A percentile compares a stretch with the other conserved stretches of the same genome.
Conservation (phyloP, 768 basidiomycete genomes). For the Baorangia bicolor region DNA sequence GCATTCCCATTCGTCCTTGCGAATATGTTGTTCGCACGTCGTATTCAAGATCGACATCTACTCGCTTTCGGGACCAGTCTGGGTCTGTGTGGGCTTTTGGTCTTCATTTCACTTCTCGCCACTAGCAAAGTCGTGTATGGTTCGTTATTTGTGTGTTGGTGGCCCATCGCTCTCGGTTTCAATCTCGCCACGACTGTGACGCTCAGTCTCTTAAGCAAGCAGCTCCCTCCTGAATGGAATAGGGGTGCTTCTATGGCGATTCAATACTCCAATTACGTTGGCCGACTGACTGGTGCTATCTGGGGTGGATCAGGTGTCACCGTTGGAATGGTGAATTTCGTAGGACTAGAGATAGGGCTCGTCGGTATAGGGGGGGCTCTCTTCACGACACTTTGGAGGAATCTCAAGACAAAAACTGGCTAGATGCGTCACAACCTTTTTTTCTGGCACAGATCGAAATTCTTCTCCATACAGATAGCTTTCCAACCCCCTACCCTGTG, state of each 20-base stretch:
- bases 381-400: slow-evolving; percentile 56
- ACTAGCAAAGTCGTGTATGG: slow-evolving; percentile 44
- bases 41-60: slow-evolving; percentile 58
- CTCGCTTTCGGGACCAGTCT: slow-evolving; percentile 52
- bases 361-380: slow-evolving; percentile 58
- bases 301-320: slow-evolving; percentile 62
- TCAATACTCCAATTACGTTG: slow-evolving; percentile 67
- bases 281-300: slow-evolving; percentile 64
- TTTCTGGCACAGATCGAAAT: background rate
- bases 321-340: slow-evolving; percentile 57
- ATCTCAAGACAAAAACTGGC: slow-evolving; percentile 66
- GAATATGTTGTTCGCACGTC: slow-evolving; percentile 56
- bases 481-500: background rate
- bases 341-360: slow-evolving; percentile 58
- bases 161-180: slow-evolving; percentile 65
- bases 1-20: slow-evolving; percentile 66
- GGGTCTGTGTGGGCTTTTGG: slow-evolving; percentile 51
- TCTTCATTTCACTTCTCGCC: slow-evolving; percentile 47
- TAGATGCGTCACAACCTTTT: slow-evolving; percentile 22
- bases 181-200: slow-evolving; percentile 72
- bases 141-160: slow-evolving; percentile 44
- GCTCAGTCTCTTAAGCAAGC: slow-evolving; percentile 64
- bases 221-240: slow-evolving; percentile 64
- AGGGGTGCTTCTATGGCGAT: slow-evolving; percentile 53
- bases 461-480: background rate